A percentile compares a stretch with the other conserved stretches of the same genome.
These are phyloP conservation scores for Eucalyptus curtisii DNA, from an alignment of 345 rosid species.

Conservation along the genomic window DNA sequence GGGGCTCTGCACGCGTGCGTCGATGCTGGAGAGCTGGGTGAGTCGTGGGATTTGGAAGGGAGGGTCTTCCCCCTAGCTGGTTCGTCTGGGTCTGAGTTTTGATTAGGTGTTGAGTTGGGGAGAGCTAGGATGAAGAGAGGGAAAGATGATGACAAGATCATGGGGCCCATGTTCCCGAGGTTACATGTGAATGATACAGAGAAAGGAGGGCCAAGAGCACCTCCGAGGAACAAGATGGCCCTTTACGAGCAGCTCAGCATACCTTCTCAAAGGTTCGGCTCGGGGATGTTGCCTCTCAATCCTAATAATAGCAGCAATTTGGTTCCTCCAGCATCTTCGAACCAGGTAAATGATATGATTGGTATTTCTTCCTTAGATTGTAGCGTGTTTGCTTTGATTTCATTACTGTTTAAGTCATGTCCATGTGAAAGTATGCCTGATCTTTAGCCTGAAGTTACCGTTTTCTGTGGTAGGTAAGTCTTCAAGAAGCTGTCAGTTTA, in stretches of 20 bases:
- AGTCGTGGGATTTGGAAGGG: not conserved
- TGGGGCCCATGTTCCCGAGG: constrained; percentile 86
- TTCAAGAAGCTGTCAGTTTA: not conserved
- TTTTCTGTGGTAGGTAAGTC: not conserved
- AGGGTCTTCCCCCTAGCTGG: not conserved
- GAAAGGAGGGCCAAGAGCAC: constrained; percentile 95
- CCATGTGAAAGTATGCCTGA: not conserved
- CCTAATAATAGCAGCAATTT: constrained; percentile 8
- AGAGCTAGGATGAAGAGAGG: constrained; percentile 51
- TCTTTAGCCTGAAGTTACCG: not conserved
- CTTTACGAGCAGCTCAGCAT: constrained; percentile 87
- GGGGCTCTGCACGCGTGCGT: not conserved
- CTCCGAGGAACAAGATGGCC: constrained; percentile 99
- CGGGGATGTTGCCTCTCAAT: constrained; percentile 19
- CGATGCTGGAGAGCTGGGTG: not conserved
- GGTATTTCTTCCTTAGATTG: not conserved
- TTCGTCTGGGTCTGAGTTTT: not conserved
- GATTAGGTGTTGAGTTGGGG: not conserved
- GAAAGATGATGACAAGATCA: constrained; percentile 53
- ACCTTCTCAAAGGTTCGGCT: constrained; percentile 70
- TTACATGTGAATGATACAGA: constrained; percentile 87
- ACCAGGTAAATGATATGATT: constrained; percentile 30
- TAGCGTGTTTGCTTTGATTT: not conserved
- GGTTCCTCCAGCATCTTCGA: constrained; percentile 39
- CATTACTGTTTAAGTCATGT: not conserved